Percentiles rank a stretch among this genome's conserved stretches.
Evolutionary conservation across 495 filamentous ascomycete species (phyloP).

Genomic region (Hypoxylon subgilvum): DNA sequence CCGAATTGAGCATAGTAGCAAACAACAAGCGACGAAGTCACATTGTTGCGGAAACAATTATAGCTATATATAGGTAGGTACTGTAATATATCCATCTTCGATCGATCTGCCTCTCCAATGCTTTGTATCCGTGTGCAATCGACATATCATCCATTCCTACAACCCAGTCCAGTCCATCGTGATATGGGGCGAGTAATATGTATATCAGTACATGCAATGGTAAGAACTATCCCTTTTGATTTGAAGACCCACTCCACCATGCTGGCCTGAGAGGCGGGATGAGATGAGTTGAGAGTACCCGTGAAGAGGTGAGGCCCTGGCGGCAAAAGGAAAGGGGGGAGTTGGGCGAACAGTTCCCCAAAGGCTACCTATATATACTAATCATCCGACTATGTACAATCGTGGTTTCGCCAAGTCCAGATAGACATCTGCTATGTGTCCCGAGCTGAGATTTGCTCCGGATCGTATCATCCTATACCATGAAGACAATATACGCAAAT

Average conservation of each 20-base stretch:
- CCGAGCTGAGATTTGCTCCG: not conserved
- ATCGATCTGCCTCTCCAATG: conserved; percentile 10
- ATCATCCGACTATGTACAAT: conserved; percentile 28
- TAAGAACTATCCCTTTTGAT: too few species aligned
- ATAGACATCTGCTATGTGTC: conserved; percentile 9
- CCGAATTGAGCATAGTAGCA: too few species aligned
- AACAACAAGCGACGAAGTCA: too few species aligned
- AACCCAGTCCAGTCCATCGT: not conserved
- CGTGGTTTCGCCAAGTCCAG: not conserved
- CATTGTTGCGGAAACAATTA: too few species aligned
- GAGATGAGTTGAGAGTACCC: conserved; percentile 8
- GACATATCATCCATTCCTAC: conserved; percentile 8
- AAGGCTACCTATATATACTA: conserved; percentile 18
- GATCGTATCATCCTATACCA: too few species aligned
- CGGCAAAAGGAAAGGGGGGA: not conserved
- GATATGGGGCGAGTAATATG: too few species aligned
- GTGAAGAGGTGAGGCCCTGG: not conserved
- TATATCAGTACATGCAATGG: not conserved
- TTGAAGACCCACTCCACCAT: not conserved
- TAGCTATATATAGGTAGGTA: too few species aligned
- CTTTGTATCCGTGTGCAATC: not conserved
- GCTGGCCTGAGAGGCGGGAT: not conserved
- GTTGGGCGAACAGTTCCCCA: not conserved
- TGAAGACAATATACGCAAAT: conserved; percentile 17
- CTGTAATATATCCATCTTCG: not conserved